Conservation (phyloP, 148 eudicot genomes). For the Polygonum aviculare region DNA sequence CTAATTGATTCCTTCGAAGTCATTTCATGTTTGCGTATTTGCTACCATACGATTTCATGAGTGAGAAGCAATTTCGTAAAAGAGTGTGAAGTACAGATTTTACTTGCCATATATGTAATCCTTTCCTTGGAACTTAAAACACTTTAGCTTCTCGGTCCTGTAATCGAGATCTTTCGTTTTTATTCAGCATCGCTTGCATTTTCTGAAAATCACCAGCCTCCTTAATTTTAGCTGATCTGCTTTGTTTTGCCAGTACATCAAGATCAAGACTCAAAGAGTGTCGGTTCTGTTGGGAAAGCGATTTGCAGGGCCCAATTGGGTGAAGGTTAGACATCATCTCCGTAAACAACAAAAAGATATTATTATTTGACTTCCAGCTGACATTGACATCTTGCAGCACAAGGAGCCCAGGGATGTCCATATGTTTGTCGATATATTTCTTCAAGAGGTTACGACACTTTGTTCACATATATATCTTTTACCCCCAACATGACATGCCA, state of each 20-base stretch:
- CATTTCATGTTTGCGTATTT: too few species aligned
- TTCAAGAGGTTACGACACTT: slow-evolving; percentile 54
- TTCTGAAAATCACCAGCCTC: background rate
- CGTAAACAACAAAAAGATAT: background rate
- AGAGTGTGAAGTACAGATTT: background rate
- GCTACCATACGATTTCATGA: background rate
- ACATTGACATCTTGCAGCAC: slow-evolving; percentile 48
- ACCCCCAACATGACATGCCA: background rate
- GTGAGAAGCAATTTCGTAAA: background rate
- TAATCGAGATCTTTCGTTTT: too few species aligned
- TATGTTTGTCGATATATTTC: slow-evolving; percentile 93
- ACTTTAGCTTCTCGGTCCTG: background rate
- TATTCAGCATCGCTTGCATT: background rate
- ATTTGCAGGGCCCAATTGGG: slow-evolving; percentile 88
- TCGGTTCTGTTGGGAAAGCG: slow-evolving; percentile 82
- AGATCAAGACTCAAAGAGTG: slow-evolving; percentile 77
- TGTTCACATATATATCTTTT: background rate
- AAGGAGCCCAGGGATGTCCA: slow-evolving; percentile 99
- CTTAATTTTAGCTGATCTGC: background rate
- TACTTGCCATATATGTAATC: background rate
- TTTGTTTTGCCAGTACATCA: slow-evolving; percentile 57
- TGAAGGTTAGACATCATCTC: slow-evolving; percentile 45
- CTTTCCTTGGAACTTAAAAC: background rate
- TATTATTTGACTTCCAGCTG: background rate
- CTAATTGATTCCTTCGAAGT: background rate